Evolutionary conservation across 2,329 filamentous ascomycete species (phyloP).

Genomic region (Ilyonectria destructans): DNA sequence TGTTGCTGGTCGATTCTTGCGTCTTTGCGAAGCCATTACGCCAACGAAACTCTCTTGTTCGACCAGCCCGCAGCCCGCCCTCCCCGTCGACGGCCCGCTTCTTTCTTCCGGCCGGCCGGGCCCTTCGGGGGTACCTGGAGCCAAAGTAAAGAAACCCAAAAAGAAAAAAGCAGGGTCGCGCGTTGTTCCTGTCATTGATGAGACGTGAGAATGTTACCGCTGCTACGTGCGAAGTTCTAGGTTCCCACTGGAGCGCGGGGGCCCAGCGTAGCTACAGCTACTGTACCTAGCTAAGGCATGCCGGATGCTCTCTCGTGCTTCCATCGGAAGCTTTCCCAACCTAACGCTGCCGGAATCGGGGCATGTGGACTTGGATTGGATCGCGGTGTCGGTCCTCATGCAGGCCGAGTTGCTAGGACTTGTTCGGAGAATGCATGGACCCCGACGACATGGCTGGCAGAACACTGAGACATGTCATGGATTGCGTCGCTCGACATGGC

Average conservation of each 20-base stretch:
- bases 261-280: background rate
- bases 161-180: too few relatives aligned
- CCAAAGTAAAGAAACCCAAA: background rate
- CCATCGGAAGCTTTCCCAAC: conserved; percentile 1
- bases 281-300: background rate
- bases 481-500: conserved; percentile 22
- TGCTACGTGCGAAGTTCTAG: background rate
- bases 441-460: background rate
- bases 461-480: background rate
- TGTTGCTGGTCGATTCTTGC: conserved; percentile 40
- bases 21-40: conserved; percentile 44
- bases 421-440: background rate
- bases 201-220: background rate
- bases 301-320: background rate
- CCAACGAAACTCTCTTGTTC: conserved; percentile 35
- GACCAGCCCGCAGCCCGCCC: conserved; percentile 17
- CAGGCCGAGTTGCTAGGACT: background rate
- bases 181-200: background rate
- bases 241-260: background rate
- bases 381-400: conserved; percentile 10
- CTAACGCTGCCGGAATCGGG: background rate
- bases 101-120: conserved; percentile 21
- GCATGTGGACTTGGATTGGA: conserved; percentile 6
- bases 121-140: background rate
- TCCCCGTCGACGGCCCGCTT: conserved; percentile 25